Percentiles rank a stretch among this genome's conserved stretches.
These are phyloP conservation scores for Globisporangium orthogonon DNA, from an alignment of 352 stramenopile genomes.

Conservation along the genomic window DNA sequence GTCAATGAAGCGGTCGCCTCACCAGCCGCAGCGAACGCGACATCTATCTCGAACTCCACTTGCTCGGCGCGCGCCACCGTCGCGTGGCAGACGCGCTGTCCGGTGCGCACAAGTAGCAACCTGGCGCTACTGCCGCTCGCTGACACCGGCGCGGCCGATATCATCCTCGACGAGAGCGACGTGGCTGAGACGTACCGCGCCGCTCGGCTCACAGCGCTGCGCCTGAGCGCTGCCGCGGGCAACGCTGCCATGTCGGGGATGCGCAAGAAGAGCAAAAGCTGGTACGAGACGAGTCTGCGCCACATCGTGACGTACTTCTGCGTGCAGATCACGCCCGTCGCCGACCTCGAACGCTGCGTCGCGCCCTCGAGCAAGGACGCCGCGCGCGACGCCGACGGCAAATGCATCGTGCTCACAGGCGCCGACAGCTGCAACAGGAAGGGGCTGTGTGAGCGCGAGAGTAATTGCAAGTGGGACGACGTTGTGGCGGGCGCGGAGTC, in stretches of 20 bases:
- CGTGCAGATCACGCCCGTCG: slow-evolving; percentile 32
- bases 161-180: slow-evolving; percentile 57
- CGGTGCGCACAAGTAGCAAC: slow-evolving; percentile 41
- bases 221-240: slow-evolving; percentile 45
- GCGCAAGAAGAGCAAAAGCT: slow-evolving; percentile 55
- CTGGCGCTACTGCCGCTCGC: slow-evolving; percentile 49
- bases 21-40: neutral
- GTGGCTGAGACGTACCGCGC: slow-evolving; percentile 57
- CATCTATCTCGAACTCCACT: slow-evolving; percentile 13
- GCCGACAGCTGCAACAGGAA: slow-evolving; percentile 44
- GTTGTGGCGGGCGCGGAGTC: slow-evolving; percentile 25
- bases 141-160: slow-evolving; percentile 40
- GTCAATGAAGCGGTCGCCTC: neutral
- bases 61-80: slow-evolving; percentile 47
- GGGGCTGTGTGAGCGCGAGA: slow-evolving; percentile 59
- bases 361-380: slow-evolving; percentile 33
- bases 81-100: slow-evolving; percentile 55
- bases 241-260: slow-evolving; percentile 66
- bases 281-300: slow-evolving; percentile 62
- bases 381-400: slow-evolving; percentile 38
- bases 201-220: slow-evolving; percentile 60
- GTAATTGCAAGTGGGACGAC: slow-evolving; percentile 83
- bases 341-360: slow-evolving; percentile 59
- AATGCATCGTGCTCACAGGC: slow-evolving; percentile 49
- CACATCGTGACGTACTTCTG: slow-evolving; percentile 73